These are phyloP conservation scores for Fistulinella prunicolor DNA, from an alignment of 768 basidiomycete genomes.

Conservation along the genomic window DNA sequence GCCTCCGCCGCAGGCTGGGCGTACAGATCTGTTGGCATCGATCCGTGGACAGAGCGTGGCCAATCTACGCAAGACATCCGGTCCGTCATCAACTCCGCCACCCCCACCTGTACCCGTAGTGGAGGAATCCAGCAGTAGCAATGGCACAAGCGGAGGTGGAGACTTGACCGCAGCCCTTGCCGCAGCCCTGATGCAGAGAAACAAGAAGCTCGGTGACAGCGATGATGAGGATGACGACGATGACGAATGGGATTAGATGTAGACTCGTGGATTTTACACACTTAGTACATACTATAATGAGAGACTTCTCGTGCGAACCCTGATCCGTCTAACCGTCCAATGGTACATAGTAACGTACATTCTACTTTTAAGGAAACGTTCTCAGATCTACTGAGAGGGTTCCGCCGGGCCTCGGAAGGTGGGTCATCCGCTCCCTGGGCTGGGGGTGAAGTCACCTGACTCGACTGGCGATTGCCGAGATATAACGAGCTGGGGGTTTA, in stretches of 20 bases:
- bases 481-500: constrained; percentile 13
- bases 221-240: constrained; percentile 78
- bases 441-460: constrained; percentile 19
- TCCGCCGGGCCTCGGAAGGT: too few relatives aligned
- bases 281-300: constrained; percentile 13
- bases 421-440: constrained; percentile 23
- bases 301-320: not conserved
- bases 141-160: constrained; percentile 45
- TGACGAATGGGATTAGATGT: constrained; percentile 53
- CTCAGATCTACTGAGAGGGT: too few relatives aligned
- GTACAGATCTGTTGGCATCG: constrained; percentile 66
- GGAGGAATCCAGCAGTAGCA: constrained; percentile 32
- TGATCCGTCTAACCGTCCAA: not conserved
- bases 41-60: constrained; percentile 82
- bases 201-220: constrained; percentile 84
- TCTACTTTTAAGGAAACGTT: too few relatives aligned
- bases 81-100: constrained; percentile 32
- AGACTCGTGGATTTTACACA: constrained; percentile 6
- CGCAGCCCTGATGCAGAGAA: constrained; percentile 76
- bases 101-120: constrained; percentile 32
- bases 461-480: constrained; percentile 34
- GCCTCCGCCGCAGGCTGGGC: constrained; percentile 54
- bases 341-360: too few relatives aligned
- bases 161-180: constrained; percentile 84
- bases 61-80: constrained; percentile 56